Conservation (phyloP, 2,329 filamentous ascomycete genomes). For the Fulvia fulva region DNA sequence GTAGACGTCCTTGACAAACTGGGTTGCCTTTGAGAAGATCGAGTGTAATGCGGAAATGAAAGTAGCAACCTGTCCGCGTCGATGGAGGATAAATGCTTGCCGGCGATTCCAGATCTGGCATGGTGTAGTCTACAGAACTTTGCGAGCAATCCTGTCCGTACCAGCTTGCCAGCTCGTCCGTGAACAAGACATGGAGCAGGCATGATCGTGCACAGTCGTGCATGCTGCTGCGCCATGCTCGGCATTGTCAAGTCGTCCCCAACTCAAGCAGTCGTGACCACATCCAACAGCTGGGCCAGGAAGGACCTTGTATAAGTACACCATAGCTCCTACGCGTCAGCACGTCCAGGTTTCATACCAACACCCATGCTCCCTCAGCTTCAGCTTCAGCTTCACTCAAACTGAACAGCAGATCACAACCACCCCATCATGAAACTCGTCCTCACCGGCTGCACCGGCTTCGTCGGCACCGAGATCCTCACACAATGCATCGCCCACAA, state of each 20-base stretch:
- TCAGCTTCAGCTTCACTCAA: neutral
- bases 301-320: neutral
- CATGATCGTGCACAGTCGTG: neutral
- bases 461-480: constrained; percentile 53
- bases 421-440: constrained; percentile 54
- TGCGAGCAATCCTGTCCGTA: neutral
- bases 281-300: neutral
- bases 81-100: too few relatives aligned
- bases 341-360: neutral
- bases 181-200: neutral
- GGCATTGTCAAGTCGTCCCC: too few relatives aligned
- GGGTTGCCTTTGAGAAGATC: too few relatives aligned
- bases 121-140: constrained; percentile 1
- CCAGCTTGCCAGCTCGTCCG: too few relatives aligned
- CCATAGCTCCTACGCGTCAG: neutral
- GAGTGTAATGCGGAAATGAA: too few relatives aligned
- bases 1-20: too few relatives aligned
- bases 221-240: neutral
- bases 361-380: neutral
- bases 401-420: neutral
- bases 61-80: too few relatives aligned
- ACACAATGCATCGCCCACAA: constrained; percentile 48
- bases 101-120: constrained; percentile 1
- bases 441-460: constrained; percentile 56
- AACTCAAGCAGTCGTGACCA: too few relatives aligned